phyloP scores from a whole-genome alignment of 352 stramenopile genomes.

The Aphanomyces stellatus region DNA sequence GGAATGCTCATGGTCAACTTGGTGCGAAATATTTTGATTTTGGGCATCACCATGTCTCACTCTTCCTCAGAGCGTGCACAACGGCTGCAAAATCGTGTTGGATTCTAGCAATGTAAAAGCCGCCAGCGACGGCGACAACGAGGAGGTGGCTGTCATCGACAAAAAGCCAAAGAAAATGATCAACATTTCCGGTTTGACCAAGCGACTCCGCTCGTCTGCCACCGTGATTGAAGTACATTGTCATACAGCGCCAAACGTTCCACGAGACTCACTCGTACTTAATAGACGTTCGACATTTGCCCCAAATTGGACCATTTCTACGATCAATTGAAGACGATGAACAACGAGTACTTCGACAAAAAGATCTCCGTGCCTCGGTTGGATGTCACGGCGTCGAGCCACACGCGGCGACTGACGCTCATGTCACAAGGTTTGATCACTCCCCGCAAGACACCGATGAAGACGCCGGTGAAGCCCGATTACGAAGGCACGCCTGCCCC shows the following conservation, averaged over 20 bases:
- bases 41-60: background rate
- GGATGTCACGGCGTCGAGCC: constrained; percentile 15
- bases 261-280: background rate
- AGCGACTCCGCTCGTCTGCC: constrained; percentile 1
- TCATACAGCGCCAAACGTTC: background rate
- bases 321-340: constrained; percentile 39
- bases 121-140: constrained; percentile 25
- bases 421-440: constrained; percentile 9
- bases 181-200: constrained; percentile 15
- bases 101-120: constrained; percentile 67
- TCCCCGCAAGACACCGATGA: constrained; percentile 33
- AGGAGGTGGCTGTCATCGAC: background rate
- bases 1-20: constrained; percentile 91
- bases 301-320: constrained; percentile 62
- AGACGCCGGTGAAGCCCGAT: constrained; percentile 31
- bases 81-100: constrained; percentile 78
- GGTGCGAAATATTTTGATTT: constrained; percentile 1
- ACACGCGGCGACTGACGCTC: constrained; percentile 8
- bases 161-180: constrained; percentile 11
- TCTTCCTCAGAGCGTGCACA: constrained; percentile 49
- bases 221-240: constrained; percentile 32
- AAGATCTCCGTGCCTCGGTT: constrained; percentile 22
- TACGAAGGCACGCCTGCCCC: constrained; percentile 24
- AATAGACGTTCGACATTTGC: constrained; percentile 43
- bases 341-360: constrained; percentile 48